Evolutionary conservation across 805 yeast species (phyloP).

Genomic region (Maudiozyma bulderi): DNA sequence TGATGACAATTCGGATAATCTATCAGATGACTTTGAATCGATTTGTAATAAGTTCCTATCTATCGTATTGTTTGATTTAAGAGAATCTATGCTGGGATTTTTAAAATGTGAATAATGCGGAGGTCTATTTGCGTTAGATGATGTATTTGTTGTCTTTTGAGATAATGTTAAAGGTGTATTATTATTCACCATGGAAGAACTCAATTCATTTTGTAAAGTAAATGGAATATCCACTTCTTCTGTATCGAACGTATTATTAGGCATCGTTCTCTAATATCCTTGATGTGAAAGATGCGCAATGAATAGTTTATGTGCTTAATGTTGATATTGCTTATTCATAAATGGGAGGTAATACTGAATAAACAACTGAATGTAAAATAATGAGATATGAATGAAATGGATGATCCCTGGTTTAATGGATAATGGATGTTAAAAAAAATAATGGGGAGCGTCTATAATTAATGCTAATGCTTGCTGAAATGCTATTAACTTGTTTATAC

Average conservation of each 20-base stretch:
- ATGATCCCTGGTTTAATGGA: too few relatives aligned
- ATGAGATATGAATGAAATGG: too few relatives aligned
- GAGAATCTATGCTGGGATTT: not conserved
- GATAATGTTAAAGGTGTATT: slow-evolving; percentile 1
- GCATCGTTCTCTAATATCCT: not conserved
- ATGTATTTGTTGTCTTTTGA: not conserved
- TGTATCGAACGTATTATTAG: slow-evolving; percentile 2
- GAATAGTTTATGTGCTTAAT: too few relatives aligned
- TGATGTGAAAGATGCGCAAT: too few relatives aligned
- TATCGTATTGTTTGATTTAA: not conserved
- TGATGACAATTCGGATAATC: slow-evolving; percentile 8
- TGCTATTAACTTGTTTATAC: too few relatives aligned
- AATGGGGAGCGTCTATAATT: too few relatives aligned
- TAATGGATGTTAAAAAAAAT: too few relatives aligned
- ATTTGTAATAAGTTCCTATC: not conserved
- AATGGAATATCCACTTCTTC: slow-evolving; percentile 25
- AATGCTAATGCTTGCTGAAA: too few relatives aligned
- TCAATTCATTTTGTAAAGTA: slow-evolving; percentile 15
- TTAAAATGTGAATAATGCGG: not conserved
- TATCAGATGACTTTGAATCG: slow-evolving; percentile 5
- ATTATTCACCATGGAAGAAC: slow-evolving; percentile 3
- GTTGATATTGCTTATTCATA: too few relatives aligned
- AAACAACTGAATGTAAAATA: too few relatives aligned
- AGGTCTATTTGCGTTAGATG: not conserved
- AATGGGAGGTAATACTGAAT: too few relatives aligned